Evolutionary conservation across 495 filamentous ascomycete genomes (phyloP), one percentile per base, ranked within the genome.

Genomic region (Talaromyces ruber): DNA sequence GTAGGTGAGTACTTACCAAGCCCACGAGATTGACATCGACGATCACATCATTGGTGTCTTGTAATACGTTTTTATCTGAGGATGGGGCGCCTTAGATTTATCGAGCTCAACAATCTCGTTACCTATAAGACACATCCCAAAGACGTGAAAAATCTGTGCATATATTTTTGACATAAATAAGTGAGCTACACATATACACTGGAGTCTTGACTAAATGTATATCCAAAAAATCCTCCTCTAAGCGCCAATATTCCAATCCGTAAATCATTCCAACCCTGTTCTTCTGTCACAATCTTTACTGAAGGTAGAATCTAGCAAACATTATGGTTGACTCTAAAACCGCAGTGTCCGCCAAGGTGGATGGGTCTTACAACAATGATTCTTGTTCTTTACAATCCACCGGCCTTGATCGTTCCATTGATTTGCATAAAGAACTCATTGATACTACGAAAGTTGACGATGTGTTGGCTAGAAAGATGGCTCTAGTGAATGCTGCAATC

Each of bases 401-500:
- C 18, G 55, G 55, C 25, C 32, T 62, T 47, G 53, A 52, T 51
- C 18, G 47, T 29, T 57, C 50, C 22, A 60, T 63, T 16, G 60
- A 63, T 25, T 14, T 54, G 45, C 12, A 56, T 37, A 63, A 65
- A 11, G 65, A 67, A 18, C 65, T 67, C 47, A 63, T 63, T 43
- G 63, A 67, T 32, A 28, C 59, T 5, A 37, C 57, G 34, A 45
- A 52, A 11, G 56, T 71, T 22, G 70, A 72, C 58, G 64, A 68
- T 25, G 63, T 71, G 26, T 52, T 72, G 28, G 57, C 68, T 16
- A 59, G 51, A 47, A 72, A 72, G 59, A 71, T 72, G 70, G 64
- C 65, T 8, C 63, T 69, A 26, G 62, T 71, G 4, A 72, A 72
- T 54, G 61, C 57, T 12, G 67, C 71, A 18, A 70, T 73, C 28